These are phyloP conservation scores for Dactylellina cionopaga DNA, from an alignment of 2,329 filamentous ascomycete species.

Conservation along the genomic window DNA sequence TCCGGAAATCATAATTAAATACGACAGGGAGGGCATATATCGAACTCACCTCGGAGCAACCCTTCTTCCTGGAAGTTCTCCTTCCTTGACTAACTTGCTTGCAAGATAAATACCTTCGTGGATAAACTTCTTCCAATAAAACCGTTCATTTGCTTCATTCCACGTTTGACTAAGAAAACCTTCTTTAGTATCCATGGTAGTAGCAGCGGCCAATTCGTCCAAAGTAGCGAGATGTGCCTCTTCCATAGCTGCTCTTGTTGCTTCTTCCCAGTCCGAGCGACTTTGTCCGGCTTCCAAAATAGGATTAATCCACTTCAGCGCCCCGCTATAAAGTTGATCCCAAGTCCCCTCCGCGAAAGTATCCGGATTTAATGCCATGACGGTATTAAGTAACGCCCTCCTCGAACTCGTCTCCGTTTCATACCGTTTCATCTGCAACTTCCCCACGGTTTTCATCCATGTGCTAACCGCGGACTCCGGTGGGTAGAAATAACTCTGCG, in stretches of 20 bases:
- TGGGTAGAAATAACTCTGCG: slow-evolving; percentile 18
- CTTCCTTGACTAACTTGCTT: slow-evolving; percentile 33
- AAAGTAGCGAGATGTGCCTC: slow-evolving; percentile 4
- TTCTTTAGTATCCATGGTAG: not conserved
- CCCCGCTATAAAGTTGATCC: slow-evolving; percentile 33
- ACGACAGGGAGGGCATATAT: not conserved
- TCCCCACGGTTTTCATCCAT: slow-evolving; percentile 38
- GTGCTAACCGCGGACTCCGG: slow-evolving; percentile 12
- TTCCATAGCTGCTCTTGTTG: slow-evolving; percentile 26
- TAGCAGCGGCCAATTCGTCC: slow-evolving; percentile 19
- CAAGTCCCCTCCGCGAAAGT: slow-evolving; percentile 29
- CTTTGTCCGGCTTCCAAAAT: slow-evolving; percentile 27
- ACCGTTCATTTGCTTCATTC: slow-evolving; percentile 31
- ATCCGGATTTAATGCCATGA: slow-evolving; percentile 41
- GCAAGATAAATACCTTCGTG: slow-evolving; percentile 44
- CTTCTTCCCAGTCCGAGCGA: slow-evolving; percentile 35
- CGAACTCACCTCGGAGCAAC: slow-evolving; percentile 31
- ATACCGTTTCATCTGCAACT: slow-evolving; percentile 36
- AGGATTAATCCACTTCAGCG: slow-evolving; percentile 40
- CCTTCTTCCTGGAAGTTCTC: slow-evolving; percentile 27
- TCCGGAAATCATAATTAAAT: not conserved
- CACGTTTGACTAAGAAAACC: slow-evolving; percentile 32
- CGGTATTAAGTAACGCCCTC: slow-evolving; percentile 27
- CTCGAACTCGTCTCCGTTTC: slow-evolving; percentile 27
- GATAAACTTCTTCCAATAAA: slow-evolving; percentile 42